phyloP scores from a whole-genome alignment of 164 flowering plant species.

The Annona cherimola region DNA sequence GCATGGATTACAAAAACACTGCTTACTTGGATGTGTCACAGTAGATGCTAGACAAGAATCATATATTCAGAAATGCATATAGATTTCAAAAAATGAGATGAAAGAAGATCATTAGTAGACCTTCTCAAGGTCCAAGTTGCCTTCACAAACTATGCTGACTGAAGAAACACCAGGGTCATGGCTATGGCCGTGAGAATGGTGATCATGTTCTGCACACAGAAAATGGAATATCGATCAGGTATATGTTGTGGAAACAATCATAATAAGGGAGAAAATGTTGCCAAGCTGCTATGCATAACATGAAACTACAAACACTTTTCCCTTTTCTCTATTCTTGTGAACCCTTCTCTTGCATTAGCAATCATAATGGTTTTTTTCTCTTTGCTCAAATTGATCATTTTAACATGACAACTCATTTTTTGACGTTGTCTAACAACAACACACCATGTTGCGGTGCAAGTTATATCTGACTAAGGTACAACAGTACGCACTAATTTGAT shows the following conservation, averaged over 20 bases:
- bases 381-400: too few species aligned
- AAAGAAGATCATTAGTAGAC: slow-evolving; percentile 25
- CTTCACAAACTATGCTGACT: slow-evolving; percentile 97
- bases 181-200: slow-evolving; percentile 79
- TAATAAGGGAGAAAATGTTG: background rate
- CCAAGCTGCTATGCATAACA: background rate
- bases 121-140: slow-evolving; percentile 93
- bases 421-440: background rate
- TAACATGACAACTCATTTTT: background rate
- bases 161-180: slow-evolving; percentile 98
- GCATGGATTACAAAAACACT: background rate
- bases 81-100: background rate
- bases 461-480: too few species aligned
- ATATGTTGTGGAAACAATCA: background rate
- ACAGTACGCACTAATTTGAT: too few species aligned
- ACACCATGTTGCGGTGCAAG: background rate
- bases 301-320: background rate
- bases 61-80: background rate
- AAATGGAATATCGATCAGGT: slow-evolving; percentile 9
- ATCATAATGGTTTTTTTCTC: background rate
- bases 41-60: background rate
- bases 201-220: slow-evolving; percentile 55
- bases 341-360: background rate
- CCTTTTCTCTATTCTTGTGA: background rate
- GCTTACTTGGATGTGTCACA: background rate